These are phyloP conservation scores for Trypanosoma avium DNA, from an alignment of 208 protist species.

Conservation along the genomic window DNA sequence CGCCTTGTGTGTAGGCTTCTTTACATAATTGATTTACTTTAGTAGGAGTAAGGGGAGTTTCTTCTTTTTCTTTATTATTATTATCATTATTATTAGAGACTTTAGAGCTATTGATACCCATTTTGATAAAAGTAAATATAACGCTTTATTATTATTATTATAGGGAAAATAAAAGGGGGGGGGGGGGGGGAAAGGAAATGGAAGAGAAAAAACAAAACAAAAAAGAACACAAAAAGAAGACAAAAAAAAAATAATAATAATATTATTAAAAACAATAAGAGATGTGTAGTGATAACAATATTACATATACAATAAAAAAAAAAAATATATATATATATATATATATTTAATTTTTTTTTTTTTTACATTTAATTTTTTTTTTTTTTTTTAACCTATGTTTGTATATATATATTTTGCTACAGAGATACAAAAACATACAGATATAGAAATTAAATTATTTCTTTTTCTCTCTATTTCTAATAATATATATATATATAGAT, in stretches of 20 bases:
- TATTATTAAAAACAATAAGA: not conserved
- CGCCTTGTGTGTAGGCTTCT: conserved; percentile 41
- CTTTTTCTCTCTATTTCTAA: not conserved
- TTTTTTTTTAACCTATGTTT: too few species aligned
- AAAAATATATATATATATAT: not conserved
- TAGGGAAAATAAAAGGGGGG: too few species aligned
- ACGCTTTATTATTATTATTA: too few species aligned
- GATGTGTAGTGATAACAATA: not conserved
- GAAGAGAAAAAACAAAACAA: conserved; percentile 11
- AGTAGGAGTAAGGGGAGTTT: conserved; percentile 4
- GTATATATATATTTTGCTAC: too few species aligned
- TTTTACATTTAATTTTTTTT: too few species aligned
- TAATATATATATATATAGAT: not conserved
- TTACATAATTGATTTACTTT: conserved; percentile 33
- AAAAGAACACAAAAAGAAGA: not conserved
- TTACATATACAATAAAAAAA: not conserved
- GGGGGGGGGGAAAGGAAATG: too few species aligned
- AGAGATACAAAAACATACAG: conserved; percentile 11
- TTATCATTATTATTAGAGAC: not conserved
- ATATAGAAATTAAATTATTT: conserved; percentile 5
- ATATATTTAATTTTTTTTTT: too few species aligned
- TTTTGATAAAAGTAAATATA: too few species aligned
- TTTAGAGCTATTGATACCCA: too few species aligned
- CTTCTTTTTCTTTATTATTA: not conserved
- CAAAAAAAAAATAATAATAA: not conserved